Evolutionary conservation across 2,329 filamentous ascomycete species (phyloP).

Genomic region (Cryphonectria parasitica): DNA sequence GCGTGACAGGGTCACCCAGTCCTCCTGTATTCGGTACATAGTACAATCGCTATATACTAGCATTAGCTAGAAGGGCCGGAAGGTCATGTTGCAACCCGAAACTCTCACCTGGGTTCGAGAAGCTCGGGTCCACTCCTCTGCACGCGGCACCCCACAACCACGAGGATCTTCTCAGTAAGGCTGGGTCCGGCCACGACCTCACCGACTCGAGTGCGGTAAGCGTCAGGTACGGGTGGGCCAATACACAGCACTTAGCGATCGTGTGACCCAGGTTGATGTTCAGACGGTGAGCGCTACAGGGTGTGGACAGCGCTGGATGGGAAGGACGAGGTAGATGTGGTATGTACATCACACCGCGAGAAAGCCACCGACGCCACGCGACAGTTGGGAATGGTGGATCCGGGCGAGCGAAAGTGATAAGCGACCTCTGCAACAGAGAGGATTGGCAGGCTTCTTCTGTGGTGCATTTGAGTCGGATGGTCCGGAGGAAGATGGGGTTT

Average conservation of each 20-base stretch:
- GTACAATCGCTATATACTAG: neutral
- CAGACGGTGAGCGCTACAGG: neutral
- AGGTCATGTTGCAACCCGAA: conserved; percentile 13
- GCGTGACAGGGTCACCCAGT: neutral
- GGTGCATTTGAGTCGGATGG: neutral
- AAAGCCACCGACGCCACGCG: conserved; percentile 1
- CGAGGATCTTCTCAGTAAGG: conserved; percentile 14
- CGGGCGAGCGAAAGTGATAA: neutral
- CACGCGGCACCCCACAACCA: conserved; percentile 17
- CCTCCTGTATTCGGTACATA: neutral
- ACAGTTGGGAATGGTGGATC: neutral
- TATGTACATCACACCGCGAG: neutral
- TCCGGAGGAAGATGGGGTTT: neutral
- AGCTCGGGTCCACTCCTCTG: conserved; percentile 1
- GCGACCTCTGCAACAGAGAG: neutral
- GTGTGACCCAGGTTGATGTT: conserved; percentile 21
- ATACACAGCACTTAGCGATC: conserved; percentile 14
- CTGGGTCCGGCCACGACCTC: conserved; percentile 16
- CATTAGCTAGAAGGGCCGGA: neutral
- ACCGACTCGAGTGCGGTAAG: conserved; percentile 19
- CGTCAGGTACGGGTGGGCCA: conserved; percentile 19
- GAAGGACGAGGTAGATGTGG: neutral
- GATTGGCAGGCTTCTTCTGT: neutral
- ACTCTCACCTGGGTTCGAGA: conserved; percentile 6
- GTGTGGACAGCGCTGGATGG: neutral